Evolutionary conservation across 345 rosid genomes (phyloP).

Genomic region (Pistacia atlantica): DNA sequence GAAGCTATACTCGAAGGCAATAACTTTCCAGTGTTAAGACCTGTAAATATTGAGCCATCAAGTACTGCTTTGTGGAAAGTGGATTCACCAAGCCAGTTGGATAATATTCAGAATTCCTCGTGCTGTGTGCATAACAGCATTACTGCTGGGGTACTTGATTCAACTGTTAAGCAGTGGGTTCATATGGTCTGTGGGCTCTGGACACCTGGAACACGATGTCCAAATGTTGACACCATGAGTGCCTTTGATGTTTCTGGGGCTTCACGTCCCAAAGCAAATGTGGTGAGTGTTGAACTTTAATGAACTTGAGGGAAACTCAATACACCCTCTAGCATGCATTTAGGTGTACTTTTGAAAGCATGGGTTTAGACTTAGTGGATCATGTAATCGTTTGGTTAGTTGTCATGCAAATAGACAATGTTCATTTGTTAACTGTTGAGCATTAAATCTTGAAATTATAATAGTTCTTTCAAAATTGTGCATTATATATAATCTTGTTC

Average conservation of each 20-base stretch:
- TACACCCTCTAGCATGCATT: neutral
- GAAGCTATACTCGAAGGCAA: conserved; percentile 21
- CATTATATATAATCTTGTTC: neutral
- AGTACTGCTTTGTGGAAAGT: conserved; percentile 24
- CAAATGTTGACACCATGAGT: conserved; percentile 56
- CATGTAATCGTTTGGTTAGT: neutral
- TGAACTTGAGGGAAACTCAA: neutral
- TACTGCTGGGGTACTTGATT: conserved; percentile 39
- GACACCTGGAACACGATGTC: conserved; percentile 57
- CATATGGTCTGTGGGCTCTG: conserved; percentile 66
- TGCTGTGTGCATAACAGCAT: conserved; percentile 39
- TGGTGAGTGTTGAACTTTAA: conserved; percentile 26
- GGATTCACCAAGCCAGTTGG: conserved; percentile 21
- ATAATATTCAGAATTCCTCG: conserved; percentile 16
- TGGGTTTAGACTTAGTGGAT: neutral
- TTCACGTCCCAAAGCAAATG: conserved; percentile 27
- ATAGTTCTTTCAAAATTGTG: neutral
- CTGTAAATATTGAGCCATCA: conserved; percentile 26
- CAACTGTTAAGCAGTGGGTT: conserved; percentile 54
- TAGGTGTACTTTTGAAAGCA: neutral
- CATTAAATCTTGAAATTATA: neutral
- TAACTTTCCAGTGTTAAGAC: conserved; percentile 22
- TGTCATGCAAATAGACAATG: neutral
- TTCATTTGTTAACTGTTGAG: neutral
- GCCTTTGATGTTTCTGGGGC: conserved; percentile 57